Evolutionary conservation across 257 asterid species (phyloP).

Genomic region (Anisodus acutangulus): DNA sequence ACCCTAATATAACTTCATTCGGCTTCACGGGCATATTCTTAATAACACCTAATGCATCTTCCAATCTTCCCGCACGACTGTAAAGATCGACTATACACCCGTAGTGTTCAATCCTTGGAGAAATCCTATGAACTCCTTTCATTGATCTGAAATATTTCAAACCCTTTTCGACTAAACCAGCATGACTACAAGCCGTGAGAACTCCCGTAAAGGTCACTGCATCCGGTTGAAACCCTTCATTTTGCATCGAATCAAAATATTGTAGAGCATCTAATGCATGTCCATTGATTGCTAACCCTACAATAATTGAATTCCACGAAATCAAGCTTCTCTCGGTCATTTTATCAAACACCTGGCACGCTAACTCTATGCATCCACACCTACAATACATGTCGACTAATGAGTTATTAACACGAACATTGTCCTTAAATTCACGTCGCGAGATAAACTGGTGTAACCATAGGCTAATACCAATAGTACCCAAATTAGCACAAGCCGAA

Average conservation of each 20-base stretch:
- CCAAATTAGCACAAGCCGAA: slow-evolving; percentile 74
- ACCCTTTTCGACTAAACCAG: slow-evolving; percentile 64
- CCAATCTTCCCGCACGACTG: slow-evolving; percentile 73
- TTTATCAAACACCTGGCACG: slow-evolving; percentile 58
- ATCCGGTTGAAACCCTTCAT: slow-evolving; percentile 62
- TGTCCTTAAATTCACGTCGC: slow-evolving; percentile 42
- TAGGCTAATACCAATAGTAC: slow-evolving; percentile 67
- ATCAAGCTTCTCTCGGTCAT: slow-evolving; percentile 65
- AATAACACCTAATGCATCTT: slow-evolving; percentile 59
- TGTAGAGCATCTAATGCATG: slow-evolving; percentile 57
- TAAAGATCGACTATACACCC: slow-evolving; percentile 80
- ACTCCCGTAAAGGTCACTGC: slow-evolving; percentile 84
- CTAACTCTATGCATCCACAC: slow-evolving; percentile 72
- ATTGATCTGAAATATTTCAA: slow-evolving; percentile 53
- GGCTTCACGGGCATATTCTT: slow-evolving; percentile 71
- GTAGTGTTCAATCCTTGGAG: slow-evolving; percentile 73
- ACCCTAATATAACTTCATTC: slow-evolving; percentile 70
- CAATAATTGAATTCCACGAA: slow-evolving; percentile 80
- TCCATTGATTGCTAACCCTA: slow-evolving; percentile 73
- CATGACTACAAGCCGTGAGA: slow-evolving; percentile 84
- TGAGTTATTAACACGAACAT: slow-evolving; percentile 58
- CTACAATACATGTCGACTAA: slow-evolving; percentile 76
- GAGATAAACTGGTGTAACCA: slow-evolving; percentile 65
- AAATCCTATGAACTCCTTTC: slow-evolving; percentile 50
- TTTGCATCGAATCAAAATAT: slow-evolving; percentile 56